Base-by-base conservation (phyloP, 2,329 filamentous ascomycete genomes). In the Penicillium concentricum region DNA sequence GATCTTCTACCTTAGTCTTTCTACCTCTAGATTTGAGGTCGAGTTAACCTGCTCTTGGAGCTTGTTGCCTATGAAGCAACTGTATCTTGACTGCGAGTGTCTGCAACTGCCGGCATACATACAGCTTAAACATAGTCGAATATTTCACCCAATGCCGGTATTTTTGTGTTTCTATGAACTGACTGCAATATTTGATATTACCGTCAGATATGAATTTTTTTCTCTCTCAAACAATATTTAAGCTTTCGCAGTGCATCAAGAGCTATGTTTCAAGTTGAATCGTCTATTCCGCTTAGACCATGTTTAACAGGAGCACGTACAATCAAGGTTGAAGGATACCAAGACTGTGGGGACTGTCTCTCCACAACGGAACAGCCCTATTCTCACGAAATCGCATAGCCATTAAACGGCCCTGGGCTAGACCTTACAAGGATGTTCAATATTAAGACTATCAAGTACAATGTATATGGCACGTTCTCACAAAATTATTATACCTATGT, bases 271-370 rank as follows among this genome's bases (percentile, higher is more conserved):
- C 16, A 44, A 28, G 5, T 9, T 6, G 16, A 30, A 1, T 44
- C 3, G 28, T 16, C 13, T 20, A 22, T 26, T 24, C 22, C 22
- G 16, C 7, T 15, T 30, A 20, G 18, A 13, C 10, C n/a, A 12
- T 20, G 13, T 7, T 24, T 34, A 22, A 45, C 12, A 32, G 12
- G 5, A 3, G 13, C 13, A 16, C 13, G 32, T 47, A 26, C 20
- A 37, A 49, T 26, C 32, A 49, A 24, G 34, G 46, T 38, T 49
- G 16, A 38, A 30, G 35, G 15, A 38, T 44, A 45, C 50, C 41
- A 38, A 54, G 44, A 48, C 35, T 49, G 51, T 42, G 51, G 45
- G 51, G 45, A 49, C 22, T 24, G 22, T 22, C 44, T 42, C 44
- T 35, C 51, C 51, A 47, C 42, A 47, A 53, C n/a, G 47, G 24